A percentile compares a stretch with the other conserved stretches of the same genome.
phyloP scores from a whole-genome alignment of 2,329 filamentous ascomycete species.

The Aureobasidium sp. region DNA sequence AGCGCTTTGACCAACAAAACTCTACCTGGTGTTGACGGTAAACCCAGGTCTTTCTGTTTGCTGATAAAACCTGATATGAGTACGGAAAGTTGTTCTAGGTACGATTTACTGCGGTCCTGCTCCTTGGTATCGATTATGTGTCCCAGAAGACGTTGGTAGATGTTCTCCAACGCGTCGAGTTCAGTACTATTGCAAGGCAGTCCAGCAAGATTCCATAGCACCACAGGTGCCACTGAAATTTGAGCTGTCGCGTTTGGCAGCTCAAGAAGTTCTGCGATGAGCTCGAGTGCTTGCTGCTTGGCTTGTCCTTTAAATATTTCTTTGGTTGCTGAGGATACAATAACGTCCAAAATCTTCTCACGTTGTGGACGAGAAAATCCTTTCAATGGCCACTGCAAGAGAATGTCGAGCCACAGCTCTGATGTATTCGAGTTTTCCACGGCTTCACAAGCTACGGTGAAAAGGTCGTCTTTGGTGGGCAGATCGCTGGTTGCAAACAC shows the following conservation, averaged over 20 bases:
- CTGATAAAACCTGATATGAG: neutral
- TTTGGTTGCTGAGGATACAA: neutral
- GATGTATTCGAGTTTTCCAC: neutral
- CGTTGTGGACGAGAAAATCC: constrained; percentile 15
- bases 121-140: constrained; percentile 20
- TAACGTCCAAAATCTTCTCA: constrained; percentile 12
- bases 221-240: neutral
- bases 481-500: neutral
- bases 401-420: neutral
- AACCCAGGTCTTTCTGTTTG: neutral
- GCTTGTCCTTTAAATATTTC: neutral
- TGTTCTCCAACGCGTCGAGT: neutral
- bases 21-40: neutral
- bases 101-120: constrained; percentile 19
- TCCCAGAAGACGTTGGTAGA: constrained; percentile 8
- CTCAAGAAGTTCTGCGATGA: constrained; percentile 15
- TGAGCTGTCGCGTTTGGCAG: constrained; percentile 18
- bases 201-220: neutral
- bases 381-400: constrained; percentile 10
- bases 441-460: neutral
- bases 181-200: neutral
- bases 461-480: constrained; percentile 3
- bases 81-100: constrained; percentile 1
- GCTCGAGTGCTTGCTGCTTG: constrained; percentile 1
- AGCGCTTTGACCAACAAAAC: neutral